These are phyloP conservation scores for Tetradesmus lagerheimii DNA, from an alignment of 139 green algal genomes.

Conservation along the genomic window DNA sequence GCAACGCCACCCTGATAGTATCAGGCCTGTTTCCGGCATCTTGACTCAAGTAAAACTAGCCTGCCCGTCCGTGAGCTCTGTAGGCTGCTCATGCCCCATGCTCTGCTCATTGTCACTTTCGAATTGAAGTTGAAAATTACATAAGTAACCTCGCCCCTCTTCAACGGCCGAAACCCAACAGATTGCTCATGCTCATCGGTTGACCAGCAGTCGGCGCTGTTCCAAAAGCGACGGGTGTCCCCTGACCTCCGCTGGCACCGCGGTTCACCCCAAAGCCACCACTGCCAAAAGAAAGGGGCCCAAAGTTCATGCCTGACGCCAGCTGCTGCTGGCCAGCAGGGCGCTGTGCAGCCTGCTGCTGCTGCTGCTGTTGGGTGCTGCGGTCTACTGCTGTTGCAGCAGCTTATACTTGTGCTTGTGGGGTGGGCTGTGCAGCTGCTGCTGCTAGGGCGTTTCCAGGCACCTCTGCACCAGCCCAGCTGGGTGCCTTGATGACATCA, in stretches of 20 bases:
- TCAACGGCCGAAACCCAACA: no score
- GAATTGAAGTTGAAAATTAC: no score
- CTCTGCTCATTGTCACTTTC: no score
- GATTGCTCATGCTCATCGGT: no score
- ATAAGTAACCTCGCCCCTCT: no score
- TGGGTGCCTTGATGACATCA: not conserved
- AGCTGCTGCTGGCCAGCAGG: not conserved
- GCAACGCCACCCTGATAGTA: no score
- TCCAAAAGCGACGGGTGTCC: not conserved
- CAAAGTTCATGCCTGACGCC: not conserved
- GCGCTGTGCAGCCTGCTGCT: no score
- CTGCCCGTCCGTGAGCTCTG: no score
- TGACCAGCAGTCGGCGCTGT: no score
- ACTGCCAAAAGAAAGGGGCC: not conserved
- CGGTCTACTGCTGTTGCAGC: not conserved
- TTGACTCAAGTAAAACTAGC: no score
- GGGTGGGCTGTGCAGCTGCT: not conserved
- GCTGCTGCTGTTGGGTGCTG: not conserved
- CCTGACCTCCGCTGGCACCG: not conserved
- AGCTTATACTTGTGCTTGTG: not conserved
- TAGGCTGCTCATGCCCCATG: no score
- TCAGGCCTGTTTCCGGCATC: no score
- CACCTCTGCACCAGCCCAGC: not conserved
- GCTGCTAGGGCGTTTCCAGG: not conserved
- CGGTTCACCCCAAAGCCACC: not conserved